phyloP scores from a whole-genome alignment of 257 asterid genomes.

The Solanum virginianum region DNA sequence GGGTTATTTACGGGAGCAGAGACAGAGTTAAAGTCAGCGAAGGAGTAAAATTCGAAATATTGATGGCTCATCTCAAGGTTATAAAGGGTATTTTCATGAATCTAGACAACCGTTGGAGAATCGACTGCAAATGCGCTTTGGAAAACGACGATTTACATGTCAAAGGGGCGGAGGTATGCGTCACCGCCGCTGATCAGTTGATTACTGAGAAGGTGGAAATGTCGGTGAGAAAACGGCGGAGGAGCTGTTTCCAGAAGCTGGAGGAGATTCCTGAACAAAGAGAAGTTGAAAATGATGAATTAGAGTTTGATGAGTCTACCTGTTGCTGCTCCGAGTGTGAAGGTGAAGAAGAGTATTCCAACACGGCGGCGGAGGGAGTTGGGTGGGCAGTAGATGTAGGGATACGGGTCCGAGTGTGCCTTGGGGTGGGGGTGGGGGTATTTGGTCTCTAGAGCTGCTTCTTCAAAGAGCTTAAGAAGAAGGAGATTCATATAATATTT shows the following conservation, averaged over 20 bases:
- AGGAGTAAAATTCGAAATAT: slow-evolving; percentile 56
- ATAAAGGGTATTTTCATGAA: slow-evolving; percentile 51
- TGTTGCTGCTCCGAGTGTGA: slow-evolving; percentile 32
- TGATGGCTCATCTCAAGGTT: slow-evolving; percentile 29
- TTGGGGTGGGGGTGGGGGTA: slow-evolving; percentile 80
- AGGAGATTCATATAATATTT: neutral
- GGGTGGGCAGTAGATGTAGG: slow-evolving; percentile 80
- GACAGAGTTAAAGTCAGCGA: slow-evolving; percentile 43
- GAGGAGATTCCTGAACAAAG: slow-evolving; percentile 78
- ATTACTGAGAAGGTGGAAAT: slow-evolving; percentile 20
- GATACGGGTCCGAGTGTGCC: slow-evolving; percentile 61
- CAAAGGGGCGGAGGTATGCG: slow-evolving; percentile 33
- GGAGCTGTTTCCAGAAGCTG: slow-evolving; percentile 20
- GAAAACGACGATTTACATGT: slow-evolving; percentile 16
- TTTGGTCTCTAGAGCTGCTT: slow-evolving; percentile 53
- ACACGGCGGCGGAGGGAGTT: slow-evolving; percentile 21
- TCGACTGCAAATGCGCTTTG: slow-evolving; percentile 36
- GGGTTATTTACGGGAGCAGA: slow-evolving; percentile 29
- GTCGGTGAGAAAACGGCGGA: slow-evolving; percentile 15
- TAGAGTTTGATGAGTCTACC: slow-evolving; percentile 4
- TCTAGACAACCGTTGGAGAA: slow-evolving; percentile 25
- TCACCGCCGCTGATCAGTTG: slow-evolving; percentile 13
- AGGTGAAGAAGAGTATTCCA: slow-evolving; percentile 11
- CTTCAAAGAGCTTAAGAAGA: slow-evolving; percentile 18
- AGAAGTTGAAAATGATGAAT: slow-evolving; percentile 26